phyloP scores from a whole-genome alignment of 2,329 filamentous ascomycete species.

The Drechslera avenae region DNA sequence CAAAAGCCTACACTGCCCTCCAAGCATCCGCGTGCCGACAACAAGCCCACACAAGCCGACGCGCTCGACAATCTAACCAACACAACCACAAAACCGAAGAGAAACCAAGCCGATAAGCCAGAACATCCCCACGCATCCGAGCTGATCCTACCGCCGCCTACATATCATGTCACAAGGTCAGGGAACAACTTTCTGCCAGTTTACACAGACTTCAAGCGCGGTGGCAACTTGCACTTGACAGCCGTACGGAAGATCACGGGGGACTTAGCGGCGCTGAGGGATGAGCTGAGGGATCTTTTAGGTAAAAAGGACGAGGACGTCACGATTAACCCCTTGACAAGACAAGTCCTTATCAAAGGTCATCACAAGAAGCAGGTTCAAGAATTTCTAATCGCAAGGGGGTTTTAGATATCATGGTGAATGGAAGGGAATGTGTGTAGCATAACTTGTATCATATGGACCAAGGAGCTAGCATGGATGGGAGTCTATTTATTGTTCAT shows the following conservation, averaged over 20 bases:
- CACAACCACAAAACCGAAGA: slow-evolving; percentile 16
- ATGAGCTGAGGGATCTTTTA: slow-evolving; percentile 67
- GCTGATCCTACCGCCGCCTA: slow-evolving; percentile 37
- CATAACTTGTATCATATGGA: not conserved
- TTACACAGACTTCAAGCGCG: slow-evolving; percentile 74
- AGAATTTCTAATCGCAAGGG: slow-evolving; percentile 23
- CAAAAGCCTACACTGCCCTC: slow-evolving; percentile 32
- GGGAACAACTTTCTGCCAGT: slow-evolving; percentile 73
- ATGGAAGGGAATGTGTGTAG: not conserved
- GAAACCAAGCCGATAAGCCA: slow-evolving; percentile 7
- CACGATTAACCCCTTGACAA: slow-evolving; percentile 65
- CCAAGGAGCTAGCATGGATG: not conserved
- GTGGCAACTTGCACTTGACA: slow-evolving; percentile 77
- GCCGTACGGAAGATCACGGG: slow-evolving; percentile 80
- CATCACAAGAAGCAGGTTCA: slow-evolving; percentile 16
- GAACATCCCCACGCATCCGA: slow-evolving; percentile 4
- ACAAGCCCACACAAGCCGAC: slow-evolving; percentile 4
- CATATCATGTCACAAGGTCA: slow-evolving; percentile 76
- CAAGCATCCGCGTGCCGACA: slow-evolving; percentile 11
- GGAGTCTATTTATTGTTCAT: not conserved
- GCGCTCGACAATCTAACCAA: slow-evolving; percentile 4
- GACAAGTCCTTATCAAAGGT: slow-evolving; percentile 63
- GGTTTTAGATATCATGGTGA: slow-evolving; percentile 15
- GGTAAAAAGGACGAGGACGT: slow-evolving; percentile 61
- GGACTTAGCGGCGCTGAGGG: slow-evolving; percentile 65